phyloP scores from a whole-genome alignment of 176 grass and related monocot species.

The Bothriochloa decipiens region DNA sequence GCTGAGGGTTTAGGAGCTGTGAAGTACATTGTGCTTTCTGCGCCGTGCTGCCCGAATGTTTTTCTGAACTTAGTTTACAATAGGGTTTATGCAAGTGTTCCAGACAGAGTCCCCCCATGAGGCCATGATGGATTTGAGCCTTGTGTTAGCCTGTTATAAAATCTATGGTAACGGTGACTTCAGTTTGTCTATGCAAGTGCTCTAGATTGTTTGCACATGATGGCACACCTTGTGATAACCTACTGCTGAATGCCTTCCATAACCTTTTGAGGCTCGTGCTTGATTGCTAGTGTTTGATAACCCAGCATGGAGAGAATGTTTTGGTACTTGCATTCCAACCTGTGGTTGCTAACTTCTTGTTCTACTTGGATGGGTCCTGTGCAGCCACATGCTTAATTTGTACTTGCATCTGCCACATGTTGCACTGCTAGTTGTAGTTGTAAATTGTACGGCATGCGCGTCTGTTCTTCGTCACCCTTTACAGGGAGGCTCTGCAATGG shows the following conservation, averaged over 20 bases:
- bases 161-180: neutral
- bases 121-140: neutral
- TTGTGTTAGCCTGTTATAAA: conserved; percentile 23
- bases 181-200: neutral
- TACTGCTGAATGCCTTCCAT: conserved; percentile 2
- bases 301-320: conserved; percentile 30
- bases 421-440: conserved; percentile 20
- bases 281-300: conserved; percentile 10
- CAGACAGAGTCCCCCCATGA: no score
- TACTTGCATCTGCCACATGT: conserved; percentile 2
- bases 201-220: conserved; percentile 27
- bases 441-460: conserved; percentile 26
- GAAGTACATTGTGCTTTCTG: neutral
- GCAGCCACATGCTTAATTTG: conserved; percentile 28
- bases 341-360: conserved; percentile 4
- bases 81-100: conserved; percentile 27
- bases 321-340: conserved; percentile 27
- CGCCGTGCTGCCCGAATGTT: neutral
- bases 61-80: conserved; percentile 6
- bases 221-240: conserved; percentile 8
- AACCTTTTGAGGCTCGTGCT: neutral
- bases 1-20: conserved; percentile 8
- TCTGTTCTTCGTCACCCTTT: conserved; percentile 28
- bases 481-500: conserved; percentile 47
- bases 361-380: conserved; percentile 27